Conservation (phyloP, 192 early-diverging fungal genomes). For the Kappamyces sp. region DNA sequence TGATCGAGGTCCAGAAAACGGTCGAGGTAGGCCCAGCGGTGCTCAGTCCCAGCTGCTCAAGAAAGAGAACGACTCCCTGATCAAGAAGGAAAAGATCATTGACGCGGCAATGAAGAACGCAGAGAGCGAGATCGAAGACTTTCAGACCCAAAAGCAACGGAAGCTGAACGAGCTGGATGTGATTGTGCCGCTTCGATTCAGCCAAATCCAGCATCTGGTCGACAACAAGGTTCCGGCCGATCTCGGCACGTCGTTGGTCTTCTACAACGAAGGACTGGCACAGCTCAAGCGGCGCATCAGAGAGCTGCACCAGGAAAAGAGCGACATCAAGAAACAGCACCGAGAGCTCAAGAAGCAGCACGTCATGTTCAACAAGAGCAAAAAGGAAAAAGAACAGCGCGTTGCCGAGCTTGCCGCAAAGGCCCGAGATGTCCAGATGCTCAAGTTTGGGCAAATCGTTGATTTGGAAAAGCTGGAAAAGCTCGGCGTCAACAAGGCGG, state of each 20-base stretch:
- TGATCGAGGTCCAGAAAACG: slow-evolving; percentile 57
- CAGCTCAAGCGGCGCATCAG: slow-evolving; percentile 46
- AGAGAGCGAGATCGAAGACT: slow-evolving; percentile 60
- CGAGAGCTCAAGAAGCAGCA: slow-evolving; percentile 57
- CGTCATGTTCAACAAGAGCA: slow-evolving; percentile 44
- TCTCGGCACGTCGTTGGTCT: slow-evolving; percentile 45
- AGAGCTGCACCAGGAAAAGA: slow-evolving; percentile 61
- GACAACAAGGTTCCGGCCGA: slow-evolving; percentile 38
- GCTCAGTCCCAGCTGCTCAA: slow-evolving; percentile 37
- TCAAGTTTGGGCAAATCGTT: slow-evolving; percentile 59
- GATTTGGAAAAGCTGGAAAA: slow-evolving; percentile 59
- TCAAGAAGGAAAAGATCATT: slow-evolving; percentile 61
- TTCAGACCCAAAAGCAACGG: slow-evolving; percentile 61
- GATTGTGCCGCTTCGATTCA: slow-evolving; percentile 48
- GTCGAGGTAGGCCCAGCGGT: slow-evolving; percentile 37
- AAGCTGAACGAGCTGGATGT: slow-evolving; percentile 62
- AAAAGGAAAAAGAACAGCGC: slow-evolving; percentile 53
- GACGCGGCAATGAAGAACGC: slow-evolving; percentile 37
- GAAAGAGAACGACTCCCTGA: slow-evolving; percentile 56
- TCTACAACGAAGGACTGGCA: slow-evolving; percentile 43
- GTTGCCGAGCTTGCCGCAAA: slow-evolving; percentile 46
- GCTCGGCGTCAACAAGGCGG: slow-evolving; percentile 55
- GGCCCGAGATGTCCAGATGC: slow-evolving; percentile 56
- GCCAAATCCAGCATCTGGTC: slow-evolving; percentile 53
- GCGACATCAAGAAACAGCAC: slow-evolving; percentile 54